Evolutionary conservation across 768 basidiomycete species (phyloP), one percentile per base, ranked within the genome.

Genomic region (Suillus subluteus): DNA sequence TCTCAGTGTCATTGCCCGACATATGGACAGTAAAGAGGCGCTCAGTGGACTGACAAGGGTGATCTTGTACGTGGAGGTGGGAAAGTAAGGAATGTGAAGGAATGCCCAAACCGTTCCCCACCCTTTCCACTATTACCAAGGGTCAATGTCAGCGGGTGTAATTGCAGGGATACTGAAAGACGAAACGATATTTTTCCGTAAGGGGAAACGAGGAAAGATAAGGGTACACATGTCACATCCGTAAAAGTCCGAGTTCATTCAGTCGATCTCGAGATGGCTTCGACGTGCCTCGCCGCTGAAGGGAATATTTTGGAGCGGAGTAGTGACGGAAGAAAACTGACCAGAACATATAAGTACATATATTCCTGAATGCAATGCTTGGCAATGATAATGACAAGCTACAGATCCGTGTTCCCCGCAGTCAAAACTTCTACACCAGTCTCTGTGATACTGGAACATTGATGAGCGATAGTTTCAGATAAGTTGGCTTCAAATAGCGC

Each of bases 351-450:
- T 6, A 56, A 56, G 40, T 61, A 21, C 30, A 61, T 61, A 30
- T 43, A 43, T 61, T 26, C 59, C 6, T 61, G 59, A 30, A 18
- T 59, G 59, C 3, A n/a, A 18, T 6, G 23, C 56, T 38, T 58
- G 56, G 40, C 58, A 59, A 30, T 41, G 38, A 26, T 41, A 59
- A 30, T 21, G 62, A 59, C 58, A 41, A 18, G 23, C 70, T 63
- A 79, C 41, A 78, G 69, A 63, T 69, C 66, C 67, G 70, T 68
- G 68, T 69, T 68, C 37, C 84, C 85, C 40, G 86, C 89, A 6
- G 96, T 97, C 37, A 98, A 83, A 68, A 96, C 83, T 76, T 98
- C 96, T 40, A 91, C 91, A 4, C 96, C 96, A 26, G 88, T 91
- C 72, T 96, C 95, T 37, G 96, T 98, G 72, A 98, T 90, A 63